Evolutionary conservation across 1,284 basidiomycete genomes (phyloP), one percentile per base, ranked within the genome.

Genomic region (Cutaneotrichosporon curvatum): DNA sequence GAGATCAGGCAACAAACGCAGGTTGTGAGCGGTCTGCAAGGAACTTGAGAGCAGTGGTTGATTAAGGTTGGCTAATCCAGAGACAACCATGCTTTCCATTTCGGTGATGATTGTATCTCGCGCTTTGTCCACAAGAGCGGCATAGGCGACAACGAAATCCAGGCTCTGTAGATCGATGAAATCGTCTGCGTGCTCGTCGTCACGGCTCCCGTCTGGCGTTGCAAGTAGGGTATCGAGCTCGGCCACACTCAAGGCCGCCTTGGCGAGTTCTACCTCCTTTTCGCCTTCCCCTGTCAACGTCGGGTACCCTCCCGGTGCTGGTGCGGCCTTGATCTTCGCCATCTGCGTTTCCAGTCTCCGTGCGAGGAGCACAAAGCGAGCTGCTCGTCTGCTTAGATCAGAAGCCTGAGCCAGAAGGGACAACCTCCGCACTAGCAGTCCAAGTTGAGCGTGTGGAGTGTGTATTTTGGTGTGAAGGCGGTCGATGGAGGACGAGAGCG

Each of bases 11-110:
- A 97, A 76, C 7, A 88, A 81, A 20, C 84, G 78, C 7, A 98
- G 79, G 65, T 96, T 96, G 71, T 89, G 86, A 2, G 92, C 90
- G 0, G 90, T 95, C 75, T 97, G 94, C 8, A 97, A 77, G 0
- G 89, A 87, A 3, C 87, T 88, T 0, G 88, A 87, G 1, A 98
- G 78, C 20, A 94, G 73, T 1, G 88, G 81, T 69, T 88, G 88
- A 60, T 95, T 86, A 47, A 88, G 72, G 14, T 80, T 80, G 0
- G 78, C 75, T 6, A 95, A 74, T 2, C 90, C 89, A 10, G 76
- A 76, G 22, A 87, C 71, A 4, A 94, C 82, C 84, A 90, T 90
- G 10, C 74, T 76, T 60, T 92, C 85, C 89, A 95, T 95, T 61
- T 89, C 85, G 4, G 74, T 74, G 3, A 81, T 84, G 22, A 95